Evolutionary conservation across 495 filamentous ascomycete species (phyloP).

Genomic region (Delitschia confertaspora): DNA sequence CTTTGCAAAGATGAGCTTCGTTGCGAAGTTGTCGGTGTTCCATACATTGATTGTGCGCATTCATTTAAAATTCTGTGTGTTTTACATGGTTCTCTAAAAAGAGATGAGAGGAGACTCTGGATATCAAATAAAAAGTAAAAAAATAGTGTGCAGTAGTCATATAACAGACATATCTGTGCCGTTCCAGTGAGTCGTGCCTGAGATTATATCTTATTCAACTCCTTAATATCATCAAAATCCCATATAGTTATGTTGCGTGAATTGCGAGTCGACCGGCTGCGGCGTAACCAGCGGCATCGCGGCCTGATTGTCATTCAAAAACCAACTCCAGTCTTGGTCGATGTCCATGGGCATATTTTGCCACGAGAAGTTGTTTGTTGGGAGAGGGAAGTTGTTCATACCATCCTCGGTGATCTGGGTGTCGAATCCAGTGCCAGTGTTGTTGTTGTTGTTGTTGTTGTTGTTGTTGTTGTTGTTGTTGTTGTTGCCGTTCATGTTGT

Average conservation of each 20-base stretch:
- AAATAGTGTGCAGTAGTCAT: too few relatives aligned
- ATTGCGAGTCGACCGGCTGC: background rate
- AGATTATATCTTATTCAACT: too few relatives aligned
- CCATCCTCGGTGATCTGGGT: conserved; percentile 22
- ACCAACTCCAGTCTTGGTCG: conserved; percentile 35
- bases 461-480: background rate
- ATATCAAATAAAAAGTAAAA: too few relatives aligned
- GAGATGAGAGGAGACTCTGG: too few relatives aligned
- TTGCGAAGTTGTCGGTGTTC: too few relatives aligned
- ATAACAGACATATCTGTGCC: too few relatives aligned
- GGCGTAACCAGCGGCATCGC: background rate
- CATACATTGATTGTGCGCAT: too few relatives aligned
- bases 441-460: background rate
- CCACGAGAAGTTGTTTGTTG: conserved; percentile 24
- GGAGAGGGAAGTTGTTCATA: conserved; percentile 21
- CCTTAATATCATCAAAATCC: background rate
- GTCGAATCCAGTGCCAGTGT: conserved; percentile 1
- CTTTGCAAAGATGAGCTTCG: too few relatives aligned
- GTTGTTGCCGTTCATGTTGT: conserved; percentile 18
- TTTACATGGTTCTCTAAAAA: too few relatives aligned
- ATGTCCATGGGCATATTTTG: conserved; percentile 31
- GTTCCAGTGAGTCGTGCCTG: too few relatives aligned
- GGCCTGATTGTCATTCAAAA: conserved; percentile 20
- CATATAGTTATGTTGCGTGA: background rate
- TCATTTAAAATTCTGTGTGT: too few relatives aligned